phyloP scores from a whole-genome alignment of 345 rosid species.

The Ailanthus altissimus region DNA sequence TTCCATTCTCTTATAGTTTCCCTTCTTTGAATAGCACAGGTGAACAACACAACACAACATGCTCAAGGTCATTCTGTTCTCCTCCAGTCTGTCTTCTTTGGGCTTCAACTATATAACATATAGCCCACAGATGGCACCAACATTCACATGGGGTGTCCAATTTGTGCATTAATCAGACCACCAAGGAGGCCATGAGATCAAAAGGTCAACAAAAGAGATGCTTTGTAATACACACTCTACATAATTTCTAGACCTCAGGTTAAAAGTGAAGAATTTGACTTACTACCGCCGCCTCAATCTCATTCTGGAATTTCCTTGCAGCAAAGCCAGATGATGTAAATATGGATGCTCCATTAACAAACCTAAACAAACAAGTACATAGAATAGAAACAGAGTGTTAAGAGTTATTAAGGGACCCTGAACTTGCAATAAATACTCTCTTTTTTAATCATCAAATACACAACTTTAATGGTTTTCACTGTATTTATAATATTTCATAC shows the following conservation, averaged over 20 bases:
- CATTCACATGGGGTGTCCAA: background rate
- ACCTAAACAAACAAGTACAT: slow-evolving; percentile 24
- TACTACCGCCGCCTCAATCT: slow-evolving; percentile 43
- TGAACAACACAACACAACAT: background rate
- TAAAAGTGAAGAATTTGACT: slow-evolving; percentile 16
- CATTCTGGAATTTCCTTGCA: slow-evolving; percentile 50
- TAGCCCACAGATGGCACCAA: background rate
- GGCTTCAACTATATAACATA: background rate
- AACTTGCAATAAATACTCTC: too few relatives aligned
- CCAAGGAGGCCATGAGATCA: slow-evolving; percentile 12
- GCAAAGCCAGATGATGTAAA: slow-evolving; percentile 43
- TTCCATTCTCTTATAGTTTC: background rate
- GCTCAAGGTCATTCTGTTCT: too few relatives aligned
- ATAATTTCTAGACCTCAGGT: background rate
- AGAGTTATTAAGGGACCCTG: too few relatives aligned
- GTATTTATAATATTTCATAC: too few relatives aligned
- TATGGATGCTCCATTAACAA: slow-evolving; percentile 44
- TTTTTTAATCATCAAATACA: too few relatives aligned
- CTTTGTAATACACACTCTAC: background rate
- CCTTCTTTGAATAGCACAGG: background rate
- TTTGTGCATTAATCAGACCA: background rate
- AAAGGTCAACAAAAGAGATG: slow-evolving; percentile 3
- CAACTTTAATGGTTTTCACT: too few relatives aligned
- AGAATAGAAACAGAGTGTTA: background rate
- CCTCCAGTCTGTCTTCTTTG: too few relatives aligned